Base-by-base conservation (phyloP, 306 rosid species). In the Quercus mongolica region DNA sequence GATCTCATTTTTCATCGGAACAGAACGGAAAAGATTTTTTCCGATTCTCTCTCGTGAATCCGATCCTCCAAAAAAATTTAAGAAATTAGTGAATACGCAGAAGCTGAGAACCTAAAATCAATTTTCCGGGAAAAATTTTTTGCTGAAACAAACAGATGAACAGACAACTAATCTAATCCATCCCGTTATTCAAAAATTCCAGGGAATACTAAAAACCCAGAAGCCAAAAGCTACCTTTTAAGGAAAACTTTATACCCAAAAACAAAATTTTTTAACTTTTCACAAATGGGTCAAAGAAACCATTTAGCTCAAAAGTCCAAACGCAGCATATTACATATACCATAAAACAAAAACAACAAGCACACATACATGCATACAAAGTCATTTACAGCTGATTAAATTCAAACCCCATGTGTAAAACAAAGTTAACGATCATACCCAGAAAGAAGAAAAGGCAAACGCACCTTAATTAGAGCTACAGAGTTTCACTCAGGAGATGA, bases 381-480 rank as follows among this genome's bases (percentile, higher is more conserved):
- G 8, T 65, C 46, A 31, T 30, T 65, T 6, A 31, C 26, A 33
- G 17, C 72, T 67, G 51, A 67, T 35, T 18, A 67, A 33, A 19
- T 13, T 46, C 7, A 73, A 21, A 69, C 4, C 54, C 46, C 4
- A 15, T 25, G 20, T 49, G 56, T 56, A 46, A 67, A 73, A 11
- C 9, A 59, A 4, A 5, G 26, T 2, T 8, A 35, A 33, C 4
- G 38, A 33, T 5, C 38, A 67, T 17, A 67, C 72, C 38, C 25
- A 33, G 30, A 67, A 35, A 67, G 72, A 67, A 35, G 52, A 71
- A 76, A 38, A 49, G 17, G 19, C 61, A 23, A 23, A 71, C 78
- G 20, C 41, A 84, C 82, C 87, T 80, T 44, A 63, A 5, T 71
- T 65, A 44, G 73, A 79, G 79, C 76, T 65, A 19, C 73, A 69